Percentiles rank a stretch among this genome's conserved stretches.
Conservation (phyloP, 2,329 filamentous ascomycete genomes). For the Plenodomus biglobosus region DNA sequence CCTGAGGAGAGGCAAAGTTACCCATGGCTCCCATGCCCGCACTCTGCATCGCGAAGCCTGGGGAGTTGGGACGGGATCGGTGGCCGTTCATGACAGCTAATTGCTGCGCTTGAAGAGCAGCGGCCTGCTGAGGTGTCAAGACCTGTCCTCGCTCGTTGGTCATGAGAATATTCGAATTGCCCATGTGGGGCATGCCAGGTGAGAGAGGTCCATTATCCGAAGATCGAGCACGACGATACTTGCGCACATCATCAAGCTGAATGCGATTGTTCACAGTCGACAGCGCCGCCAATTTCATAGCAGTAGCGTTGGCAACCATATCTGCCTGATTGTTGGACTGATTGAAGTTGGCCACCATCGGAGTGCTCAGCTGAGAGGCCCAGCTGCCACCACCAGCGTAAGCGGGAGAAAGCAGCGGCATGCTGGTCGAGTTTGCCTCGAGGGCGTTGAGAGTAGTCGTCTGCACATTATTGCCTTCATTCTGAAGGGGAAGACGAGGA, state of each 20-base stretch:
- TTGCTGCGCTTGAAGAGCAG: constrained; percentile 68
- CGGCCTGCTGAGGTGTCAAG: constrained; percentile 62
- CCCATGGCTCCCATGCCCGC: constrained; percentile 60
- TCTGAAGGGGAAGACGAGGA: constrained; percentile 68
- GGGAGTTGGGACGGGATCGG: constrained; percentile 85
- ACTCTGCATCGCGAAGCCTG: constrained; percentile 77
- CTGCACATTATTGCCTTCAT: constrained; percentile 71
- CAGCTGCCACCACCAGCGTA: constrained; percentile 85
- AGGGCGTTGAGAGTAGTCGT: constrained; percentile 76
- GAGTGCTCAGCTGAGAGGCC: constrained; percentile 98
- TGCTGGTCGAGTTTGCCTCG: constrained; percentile 67
- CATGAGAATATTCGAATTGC: constrained; percentile 82
- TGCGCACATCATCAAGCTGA: constrained; percentile 92
- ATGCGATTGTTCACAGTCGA: constrained; percentile 99
- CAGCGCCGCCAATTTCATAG: constrained; percentile 96
- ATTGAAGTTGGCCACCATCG: constrained; percentile 84
- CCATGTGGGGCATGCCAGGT: constrained; percentile 62
- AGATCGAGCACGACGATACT: constrained; percentile 88
- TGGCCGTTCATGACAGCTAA: constrained; percentile 77
- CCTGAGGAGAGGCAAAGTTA: constrained; percentile 82
- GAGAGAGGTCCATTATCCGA: constrained; percentile 75
- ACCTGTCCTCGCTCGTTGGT: constrained; percentile 92
- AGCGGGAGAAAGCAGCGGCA: constrained; percentile 79
- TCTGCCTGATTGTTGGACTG: constrained; percentile 74
- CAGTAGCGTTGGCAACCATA: constrained; percentile 97